Base-by-base conservation (phyloP, 177 flowering plant genomes). In the Vitis hybrid region DNA sequence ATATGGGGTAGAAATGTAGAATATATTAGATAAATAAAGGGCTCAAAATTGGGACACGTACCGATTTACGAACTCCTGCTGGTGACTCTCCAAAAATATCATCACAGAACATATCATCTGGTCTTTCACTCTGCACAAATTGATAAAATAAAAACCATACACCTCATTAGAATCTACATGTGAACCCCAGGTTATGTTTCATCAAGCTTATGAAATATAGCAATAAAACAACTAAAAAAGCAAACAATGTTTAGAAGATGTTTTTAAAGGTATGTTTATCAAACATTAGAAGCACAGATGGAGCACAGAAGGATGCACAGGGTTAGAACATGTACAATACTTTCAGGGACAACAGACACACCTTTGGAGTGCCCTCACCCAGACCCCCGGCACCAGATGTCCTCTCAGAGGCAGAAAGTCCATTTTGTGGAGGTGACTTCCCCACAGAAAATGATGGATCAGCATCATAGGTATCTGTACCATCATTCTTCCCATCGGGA, bases 71-170 rank as follows among this genome's bases (percentile, higher is more conserved):
- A 74, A 87, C 86, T 62, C 91, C 92, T 70, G 96, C 87, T 61
- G 99, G 99, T 53, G 99, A 88, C 71, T 94, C 98, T 59, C 98
- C 98, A 86, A 96, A 96, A 57, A 96, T 96, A 82, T 96, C 99
- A 85, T 96, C 99, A 82, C 91, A 84, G 66, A 89, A 94, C 85
- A 87, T 89, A 56, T 84, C 89, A 77, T 82, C 86, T n/a, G 90
- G 88, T 71, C 89, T 84, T 81, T 96, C 98, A 80, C 94, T 90
- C 99, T 96, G 90, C 88, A 85, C 47, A 75, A 61, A 67, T 57
- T 13, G 14, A 52, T 31, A 1, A 55, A 70, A 66, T 57, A 65
- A 54, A 12, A 5, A 55, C 4, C 18, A 53, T 11, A 68, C 2
- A 15, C 20, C 11, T 20, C 33, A 11, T 8, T 38, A 17, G 12